Evolutionary conservation across 805 yeast genomes (phyloP), one percentile per base, ranked within the genome.

Genomic region (Candida yuanshanica): DNA sequence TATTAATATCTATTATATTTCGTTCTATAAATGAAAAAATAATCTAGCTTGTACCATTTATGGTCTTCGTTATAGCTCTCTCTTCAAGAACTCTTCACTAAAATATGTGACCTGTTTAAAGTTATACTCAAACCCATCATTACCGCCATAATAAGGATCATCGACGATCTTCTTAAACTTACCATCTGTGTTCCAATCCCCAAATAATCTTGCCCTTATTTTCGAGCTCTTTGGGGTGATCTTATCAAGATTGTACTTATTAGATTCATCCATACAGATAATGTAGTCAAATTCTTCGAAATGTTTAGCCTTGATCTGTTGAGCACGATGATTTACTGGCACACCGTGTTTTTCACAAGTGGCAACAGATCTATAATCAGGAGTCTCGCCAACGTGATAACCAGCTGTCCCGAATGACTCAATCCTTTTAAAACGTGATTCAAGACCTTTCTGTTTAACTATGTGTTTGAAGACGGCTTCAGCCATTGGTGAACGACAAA

Each of bases 401-500:
- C 82, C 83, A 9, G 85, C 79, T 1, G 97, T 88, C 13, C 97
- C 98, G 62, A 81, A 90, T 1, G 96, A 88, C 55, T 90, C 96
- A 24, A 88, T 81, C 14, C 57, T 57, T 0, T 65, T 57, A 46
- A 89, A 75, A n/a, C 56, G 56, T 14, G 58, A 62, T 25, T 46
- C 55, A 22, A 67, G 48, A 0, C 81, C 81, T 17, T 63, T 60
- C 34, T 75, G 58, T 33, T 75, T 60, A 9, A 86, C 95, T 13
- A 68, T 66, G 44, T 85, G 78, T 36, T 68, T 70, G 64, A 90
- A 88, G 1, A 89, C 86, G 0, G 96, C 96, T 58, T 91, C 97
- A 0, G 98, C 97, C 98, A 90, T 91, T 12, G 98, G 98, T 2
- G 96, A 88, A 37, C 97, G 90, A 57, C 97, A 89, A 18, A 86